phyloP scores from a whole-genome alignment of 2,329 filamentous ascomycete species.

The Chrysoporthe puriensis region DNA sequence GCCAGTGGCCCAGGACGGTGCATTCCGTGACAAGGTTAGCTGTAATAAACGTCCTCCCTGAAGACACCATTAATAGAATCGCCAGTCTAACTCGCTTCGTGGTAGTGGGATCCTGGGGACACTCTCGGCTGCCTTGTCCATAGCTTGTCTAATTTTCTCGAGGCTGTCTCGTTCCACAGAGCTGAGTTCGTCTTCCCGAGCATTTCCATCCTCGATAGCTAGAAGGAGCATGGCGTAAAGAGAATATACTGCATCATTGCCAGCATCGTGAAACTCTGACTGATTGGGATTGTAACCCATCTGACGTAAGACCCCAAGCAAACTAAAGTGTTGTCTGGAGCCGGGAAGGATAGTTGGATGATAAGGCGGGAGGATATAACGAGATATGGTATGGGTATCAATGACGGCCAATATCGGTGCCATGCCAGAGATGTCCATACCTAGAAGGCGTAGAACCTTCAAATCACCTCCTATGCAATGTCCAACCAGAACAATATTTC shows the following conservation, averaged over 20 bases:
- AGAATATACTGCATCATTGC: not conserved
- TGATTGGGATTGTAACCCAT: not conserved
- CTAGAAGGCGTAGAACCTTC: not conserved
- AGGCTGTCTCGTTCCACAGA: not conserved
- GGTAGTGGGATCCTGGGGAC: too few relatives aligned
- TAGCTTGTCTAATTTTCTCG: not conserved
- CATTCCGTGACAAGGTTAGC: too few relatives aligned
- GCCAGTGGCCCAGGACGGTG: too few relatives aligned
- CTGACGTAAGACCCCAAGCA: not conserved
- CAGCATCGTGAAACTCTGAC: not conserved
- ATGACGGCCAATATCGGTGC: slow-evolving; percentile 10
- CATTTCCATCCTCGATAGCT: not conserved
- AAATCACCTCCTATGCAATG: not conserved
- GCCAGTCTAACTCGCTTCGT: too few relatives aligned
- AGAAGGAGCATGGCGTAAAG: slow-evolving; percentile 9
- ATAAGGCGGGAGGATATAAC: slow-evolving; percentile 5
- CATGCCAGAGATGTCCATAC: not conserved
- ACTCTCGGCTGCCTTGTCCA: not conserved
- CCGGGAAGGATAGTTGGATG: not conserved
- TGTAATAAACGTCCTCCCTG: too few relatives aligned
- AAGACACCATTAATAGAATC: too few relatives aligned
- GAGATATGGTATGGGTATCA: not conserved
- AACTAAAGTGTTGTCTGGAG: not conserved
- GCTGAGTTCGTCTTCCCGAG: not conserved
- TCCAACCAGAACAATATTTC: slow-evolving; percentile 1